These are phyloP conservation scores for Calocybe gangraenosa DNA, from an alignment of 768 basidiomycete genomes.

Conservation along the genomic window DNA sequence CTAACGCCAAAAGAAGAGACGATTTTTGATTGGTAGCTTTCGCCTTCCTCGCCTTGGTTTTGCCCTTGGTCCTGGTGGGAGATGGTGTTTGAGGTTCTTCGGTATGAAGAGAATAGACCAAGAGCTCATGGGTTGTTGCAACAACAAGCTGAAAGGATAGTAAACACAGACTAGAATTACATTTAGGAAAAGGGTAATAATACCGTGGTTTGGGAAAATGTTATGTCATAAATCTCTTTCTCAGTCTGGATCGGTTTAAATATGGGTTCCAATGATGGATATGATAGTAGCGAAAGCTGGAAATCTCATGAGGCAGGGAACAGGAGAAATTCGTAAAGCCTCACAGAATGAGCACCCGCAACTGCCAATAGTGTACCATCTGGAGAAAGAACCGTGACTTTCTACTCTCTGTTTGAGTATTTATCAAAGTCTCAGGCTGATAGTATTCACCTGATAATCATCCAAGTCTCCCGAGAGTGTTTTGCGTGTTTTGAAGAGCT, in stretches of 20 bases:
- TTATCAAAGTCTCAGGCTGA: too few species aligned
- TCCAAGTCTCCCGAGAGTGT: slow-evolving; percentile 66
- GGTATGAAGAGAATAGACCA: slow-evolving; percentile 56
- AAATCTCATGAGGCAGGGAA: slow-evolving; percentile 4
- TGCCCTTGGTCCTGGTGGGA: slow-evolving; percentile 37
- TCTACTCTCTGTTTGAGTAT: slow-evolving; percentile 51
- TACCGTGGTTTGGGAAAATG: slow-evolving; percentile 69
- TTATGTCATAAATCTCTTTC: slow-evolving; percentile 84
- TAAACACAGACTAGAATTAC: too few species aligned
- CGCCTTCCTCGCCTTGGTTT: slow-evolving; percentile 31
- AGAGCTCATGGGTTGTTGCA: slow-evolving; percentile 58
- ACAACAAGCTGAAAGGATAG: slow-evolving; percentile 51
- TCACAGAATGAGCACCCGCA: slow-evolving; percentile 70
- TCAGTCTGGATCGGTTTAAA: slow-evolving; percentile 51
- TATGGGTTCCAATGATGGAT: slow-evolving; percentile 50
- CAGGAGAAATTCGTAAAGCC: slow-evolving; percentile 18
- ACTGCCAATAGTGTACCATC: slow-evolving; percentile 60
- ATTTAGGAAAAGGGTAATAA: slow-evolving; percentile 1
- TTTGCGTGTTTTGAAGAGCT: slow-evolving; percentile 42
- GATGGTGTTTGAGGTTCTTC: slow-evolving; percentile 15
- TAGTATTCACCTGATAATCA: slow-evolving; percentile 72
- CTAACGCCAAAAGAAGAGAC: slow-evolving; percentile 11
- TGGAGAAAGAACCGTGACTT: slow-evolving; percentile 82
- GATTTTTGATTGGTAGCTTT: slow-evolving; percentile 11
- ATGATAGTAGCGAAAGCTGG: slow-evolving; percentile 64